phyloP scores from a whole-genome alignment of 2,329 filamentous ascomycete species.

The Colletotrichum sublineola region DNA sequence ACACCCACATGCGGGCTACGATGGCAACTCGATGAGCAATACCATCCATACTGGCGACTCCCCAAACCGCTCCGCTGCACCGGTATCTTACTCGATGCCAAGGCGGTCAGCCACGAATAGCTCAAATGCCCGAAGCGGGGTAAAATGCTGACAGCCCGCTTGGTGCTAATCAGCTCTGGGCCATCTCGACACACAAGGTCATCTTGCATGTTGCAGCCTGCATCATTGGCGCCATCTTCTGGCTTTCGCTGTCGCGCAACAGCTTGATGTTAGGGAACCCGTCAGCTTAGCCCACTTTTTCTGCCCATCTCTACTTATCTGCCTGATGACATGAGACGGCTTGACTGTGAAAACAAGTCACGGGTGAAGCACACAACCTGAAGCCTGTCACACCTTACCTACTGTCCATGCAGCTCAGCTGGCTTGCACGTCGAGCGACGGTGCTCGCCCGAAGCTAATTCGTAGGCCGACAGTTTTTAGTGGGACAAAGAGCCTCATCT shows the following conservation, averaged over 20 bases:
- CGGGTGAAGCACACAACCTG: background rate
- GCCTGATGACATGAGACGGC: background rate
- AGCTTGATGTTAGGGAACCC: background rate
- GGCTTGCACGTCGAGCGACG: background rate
- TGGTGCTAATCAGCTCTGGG: background rate
- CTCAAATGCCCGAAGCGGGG: background rate
- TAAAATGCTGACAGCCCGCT: constrained; percentile 5
- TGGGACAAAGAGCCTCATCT: constrained; percentile 13
- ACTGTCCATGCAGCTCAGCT: constrained; percentile 9
- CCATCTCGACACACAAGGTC: background rate
- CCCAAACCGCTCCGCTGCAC: background rate
- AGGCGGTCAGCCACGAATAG: background rate
- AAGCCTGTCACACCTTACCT: background rate
- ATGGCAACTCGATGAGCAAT: background rate
- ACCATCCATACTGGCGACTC: background rate
- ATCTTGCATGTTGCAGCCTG: constrained; percentile 13
- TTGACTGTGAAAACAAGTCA: background rate
- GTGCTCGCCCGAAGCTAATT: background rate
- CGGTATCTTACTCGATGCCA: background rate
- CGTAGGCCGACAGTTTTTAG: constrained; percentile 9
- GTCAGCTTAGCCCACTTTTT: background rate
- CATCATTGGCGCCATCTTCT: constrained; percentile 2
- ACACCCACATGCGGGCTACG: background rate
- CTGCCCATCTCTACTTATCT: background rate
- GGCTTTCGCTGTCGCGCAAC: background rate